Conservation (phyloP, 148 eudicot species). For the Amaranthus hypochondriacus region DNA sequence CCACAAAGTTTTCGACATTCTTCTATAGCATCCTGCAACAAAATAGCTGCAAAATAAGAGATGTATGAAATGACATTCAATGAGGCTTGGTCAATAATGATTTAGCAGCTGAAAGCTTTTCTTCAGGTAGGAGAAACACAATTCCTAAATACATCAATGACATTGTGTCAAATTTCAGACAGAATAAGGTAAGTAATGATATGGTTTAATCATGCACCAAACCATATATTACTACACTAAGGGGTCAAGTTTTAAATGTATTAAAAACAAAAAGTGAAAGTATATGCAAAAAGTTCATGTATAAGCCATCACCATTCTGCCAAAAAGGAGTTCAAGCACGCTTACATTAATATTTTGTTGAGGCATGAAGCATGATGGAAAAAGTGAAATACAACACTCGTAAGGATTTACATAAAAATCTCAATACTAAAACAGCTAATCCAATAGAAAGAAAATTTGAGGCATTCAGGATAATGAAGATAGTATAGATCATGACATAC, state of each 20-base stretch:
- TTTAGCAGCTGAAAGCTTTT: not conserved
- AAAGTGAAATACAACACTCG: not conserved
- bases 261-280: not conserved
- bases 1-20: constrained; percentile 95
- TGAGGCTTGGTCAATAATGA: not conserved
- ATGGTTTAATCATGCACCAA: not conserved
- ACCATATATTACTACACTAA: not conserved
- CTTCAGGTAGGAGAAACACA: not conserved
- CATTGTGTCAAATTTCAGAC: not conserved
- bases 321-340: not conserved
- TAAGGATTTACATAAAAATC: not conserved
- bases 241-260: not conserved
- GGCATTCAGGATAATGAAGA: not conserved
- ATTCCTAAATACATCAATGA: not conserved
- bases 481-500: constrained; percentile 38
- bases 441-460: not conserved
- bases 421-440: not conserved
- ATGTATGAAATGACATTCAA: not conserved
- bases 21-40: constrained; percentile 82
- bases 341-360: not conserved
- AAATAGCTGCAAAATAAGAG: constrained; percentile 1
- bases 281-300: not conserved
- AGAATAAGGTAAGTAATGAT: not conserved
- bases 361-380: not conserved
- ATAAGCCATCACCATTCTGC: not conserved